Conservation (phyloP, 2,329 filamentous ascomycete genomes). For the Cladobotryum protrusum region DNA sequence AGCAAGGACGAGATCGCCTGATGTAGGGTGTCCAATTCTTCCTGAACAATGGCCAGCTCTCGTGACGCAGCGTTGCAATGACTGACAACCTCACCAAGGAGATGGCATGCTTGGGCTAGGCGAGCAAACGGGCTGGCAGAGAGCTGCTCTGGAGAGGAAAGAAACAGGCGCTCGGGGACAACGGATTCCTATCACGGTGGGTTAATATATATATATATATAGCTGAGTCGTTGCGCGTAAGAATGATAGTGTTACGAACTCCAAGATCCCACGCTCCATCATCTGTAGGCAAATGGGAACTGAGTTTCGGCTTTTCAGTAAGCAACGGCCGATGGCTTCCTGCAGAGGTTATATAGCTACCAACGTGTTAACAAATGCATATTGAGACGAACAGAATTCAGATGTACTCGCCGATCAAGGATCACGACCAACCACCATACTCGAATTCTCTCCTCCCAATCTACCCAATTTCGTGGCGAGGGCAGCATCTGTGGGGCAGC, state of each 20-base stretch:
- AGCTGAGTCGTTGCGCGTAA: no score
- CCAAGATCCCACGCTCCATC: slow-evolving; percentile 22
- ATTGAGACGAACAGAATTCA: not conserved
- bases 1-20: slow-evolving; percentile 7
- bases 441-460: slow-evolving; percentile 27
- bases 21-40: slow-evolving; percentile 7
- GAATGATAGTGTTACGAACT: not conserved
- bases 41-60: not conserved
- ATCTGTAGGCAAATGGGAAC: slow-evolving; percentile 22
- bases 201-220: no score
- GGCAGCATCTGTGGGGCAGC: slow-evolving; percentile 20
- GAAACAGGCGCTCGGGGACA: slow-evolving; percentile 11
- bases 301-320: slow-evolving; percentile 20
- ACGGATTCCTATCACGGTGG: slow-evolving; percentile 2
- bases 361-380: not conserved
- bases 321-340: slow-evolving; percentile 18
- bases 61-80: slow-evolving; percentile 10
- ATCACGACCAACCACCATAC: slow-evolving; percentile 28
- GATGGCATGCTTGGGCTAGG: slow-evolving; percentile 26
- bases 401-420: slow-evolving; percentile 24
- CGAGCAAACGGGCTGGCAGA: slow-evolving; percentile 25
- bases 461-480: slow-evolving; percentile 20
- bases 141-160: slow-evolving; percentile 18
- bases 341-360: slow-evolving; percentile 13
- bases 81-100: slow-evolving; percentile 23